These are phyloP conservation scores for Davidsoniella neocaledoniae DNA, from an alignment of 2,329 filamentous ascomycete species.

Conservation along the genomic window DNA sequence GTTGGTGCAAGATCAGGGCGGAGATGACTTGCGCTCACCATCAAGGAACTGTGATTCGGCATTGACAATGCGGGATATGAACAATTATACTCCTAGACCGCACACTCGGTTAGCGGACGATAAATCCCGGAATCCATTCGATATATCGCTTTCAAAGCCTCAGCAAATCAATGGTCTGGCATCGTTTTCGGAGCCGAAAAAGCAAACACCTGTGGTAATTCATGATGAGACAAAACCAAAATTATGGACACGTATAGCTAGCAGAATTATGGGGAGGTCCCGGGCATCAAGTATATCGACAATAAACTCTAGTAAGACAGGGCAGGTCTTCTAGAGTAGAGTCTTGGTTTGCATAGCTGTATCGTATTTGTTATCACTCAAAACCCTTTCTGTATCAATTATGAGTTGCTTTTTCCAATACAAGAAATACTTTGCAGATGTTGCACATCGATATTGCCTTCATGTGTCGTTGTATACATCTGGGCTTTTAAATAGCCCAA, in stretches of 20 bases:
- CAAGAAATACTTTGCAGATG: neutral
- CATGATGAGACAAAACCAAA: constrained; percentile 6
- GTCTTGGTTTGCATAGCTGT: no score
- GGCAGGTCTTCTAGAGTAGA: no score
- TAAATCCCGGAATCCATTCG: neutral
- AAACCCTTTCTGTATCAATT: no score
- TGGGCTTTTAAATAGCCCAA: no score
- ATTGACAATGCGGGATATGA: constrained; percentile 5
- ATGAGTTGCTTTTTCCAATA: no score
- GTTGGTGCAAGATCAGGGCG: neutral
- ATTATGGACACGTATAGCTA: constrained; percentile 10
- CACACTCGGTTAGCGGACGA: neutral
- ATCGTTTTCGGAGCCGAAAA: neutral
- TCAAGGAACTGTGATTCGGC: constrained; percentile 1
- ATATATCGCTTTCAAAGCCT: neutral
- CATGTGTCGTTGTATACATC: no score
- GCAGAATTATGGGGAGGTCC: constrained; percentile 1
- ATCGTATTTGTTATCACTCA: no score
- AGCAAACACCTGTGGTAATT: constrained; percentile 1
- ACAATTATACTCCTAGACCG: constrained; percentile 2
- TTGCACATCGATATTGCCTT: neutral
- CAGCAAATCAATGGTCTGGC: neutral
- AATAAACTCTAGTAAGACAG: no score
- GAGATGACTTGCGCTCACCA: neutral
- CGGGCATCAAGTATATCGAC: neutral